Evolutionary conservation across 305 asterid genomes (phyloP).

Genomic region (Petunia hybrid): DNA sequence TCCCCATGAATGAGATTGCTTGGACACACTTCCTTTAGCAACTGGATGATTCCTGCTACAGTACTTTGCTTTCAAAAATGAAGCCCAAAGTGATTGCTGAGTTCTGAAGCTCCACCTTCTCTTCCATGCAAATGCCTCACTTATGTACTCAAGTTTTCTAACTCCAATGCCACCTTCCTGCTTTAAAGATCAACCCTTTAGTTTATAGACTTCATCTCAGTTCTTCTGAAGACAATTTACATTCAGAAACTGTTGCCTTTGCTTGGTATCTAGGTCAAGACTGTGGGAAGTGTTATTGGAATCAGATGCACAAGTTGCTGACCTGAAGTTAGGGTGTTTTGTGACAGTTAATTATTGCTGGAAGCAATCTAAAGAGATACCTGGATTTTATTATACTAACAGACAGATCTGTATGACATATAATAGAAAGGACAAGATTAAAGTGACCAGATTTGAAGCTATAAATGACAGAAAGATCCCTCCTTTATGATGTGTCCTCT

Average conservation of each 20-base stretch:
- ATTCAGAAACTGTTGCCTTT: not conserved
- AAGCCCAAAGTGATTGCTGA: too few relatives aligned
- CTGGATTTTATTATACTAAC: not conserved
- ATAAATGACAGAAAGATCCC: constrained; percentile 22
- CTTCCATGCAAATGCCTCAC: too few relatives aligned
- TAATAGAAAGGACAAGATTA: not conserved
- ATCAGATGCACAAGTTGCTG: constrained; percentile 9
- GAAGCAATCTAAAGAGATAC: constrained; percentile 22
- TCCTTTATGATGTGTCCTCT: constrained; percentile 11
- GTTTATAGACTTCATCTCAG: not conserved
- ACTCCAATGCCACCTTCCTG: too few relatives aligned
- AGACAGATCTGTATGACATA: constrained; percentile 10
- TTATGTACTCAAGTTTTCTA: too few relatives aligned
- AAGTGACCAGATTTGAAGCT: constrained; percentile 14
- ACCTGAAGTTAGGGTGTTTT: not conserved
- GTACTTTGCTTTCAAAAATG: too few relatives aligned
- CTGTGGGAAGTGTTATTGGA: not conserved
- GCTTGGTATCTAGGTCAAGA: constrained; percentile 18
- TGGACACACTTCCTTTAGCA: too few relatives aligned
- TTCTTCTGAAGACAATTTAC: not conserved
- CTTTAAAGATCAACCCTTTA: not conserved
- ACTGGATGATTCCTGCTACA: too few relatives aligned
- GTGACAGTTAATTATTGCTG: constrained; percentile 1
- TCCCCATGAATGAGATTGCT: too few relatives aligned
- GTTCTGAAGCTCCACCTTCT: too few relatives aligned